These are phyloP conservation scores for Malus fusca DNA, from an alignment of 306 rosid genomes.

Conservation along the genomic window DNA sequence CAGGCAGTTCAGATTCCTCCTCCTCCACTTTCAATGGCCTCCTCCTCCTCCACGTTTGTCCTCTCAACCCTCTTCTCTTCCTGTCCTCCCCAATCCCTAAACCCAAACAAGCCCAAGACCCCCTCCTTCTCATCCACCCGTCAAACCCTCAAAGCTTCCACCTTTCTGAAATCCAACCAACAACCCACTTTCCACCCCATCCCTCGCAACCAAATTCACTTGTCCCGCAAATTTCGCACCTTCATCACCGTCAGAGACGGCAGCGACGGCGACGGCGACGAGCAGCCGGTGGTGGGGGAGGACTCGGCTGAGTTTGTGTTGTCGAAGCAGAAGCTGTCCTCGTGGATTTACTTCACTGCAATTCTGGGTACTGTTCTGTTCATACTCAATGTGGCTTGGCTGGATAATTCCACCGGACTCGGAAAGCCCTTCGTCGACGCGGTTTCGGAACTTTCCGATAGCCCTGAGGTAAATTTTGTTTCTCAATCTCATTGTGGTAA, in stretches of 20 bases:
- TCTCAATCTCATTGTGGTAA: not conserved
- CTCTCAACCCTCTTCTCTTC: conserved; percentile 21
- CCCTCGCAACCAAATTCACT: not conserved
- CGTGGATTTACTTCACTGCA: conserved; percentile 57
- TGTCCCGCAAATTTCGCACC: conserved; percentile 11
- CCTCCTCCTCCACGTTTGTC: conserved; percentile 10
- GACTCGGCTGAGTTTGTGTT: conserved; percentile 66
- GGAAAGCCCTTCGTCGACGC: conserved; percentile 65
- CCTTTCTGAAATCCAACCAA: not conserved
- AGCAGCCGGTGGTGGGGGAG: conserved; percentile 40
- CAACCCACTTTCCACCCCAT: not conserved
- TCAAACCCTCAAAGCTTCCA: not conserved
- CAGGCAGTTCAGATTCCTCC: not conserved
- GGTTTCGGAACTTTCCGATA: conserved; percentile 54
- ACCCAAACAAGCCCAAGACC: not conserved
- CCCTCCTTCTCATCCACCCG: not conserved
- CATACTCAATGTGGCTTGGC: conserved; percentile 59
- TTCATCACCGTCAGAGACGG: conserved; percentile 38
- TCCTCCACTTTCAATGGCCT: conserved; percentile 20
- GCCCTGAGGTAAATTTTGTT: conserved; percentile 47
- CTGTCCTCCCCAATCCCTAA: conserved; percentile 4
- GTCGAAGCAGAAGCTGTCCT: conserved; percentile 56
- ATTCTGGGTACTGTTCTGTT: conserved; percentile 64
- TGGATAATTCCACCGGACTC: conserved; percentile 63
- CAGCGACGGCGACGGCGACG: not conserved